Percentiles rank a stretch among this genome's conserved stretches.
phyloP scores from a whole-genome alignment of 1,284 basidiomycete species.

The Phylloboletellus chloephorus region DNA sequence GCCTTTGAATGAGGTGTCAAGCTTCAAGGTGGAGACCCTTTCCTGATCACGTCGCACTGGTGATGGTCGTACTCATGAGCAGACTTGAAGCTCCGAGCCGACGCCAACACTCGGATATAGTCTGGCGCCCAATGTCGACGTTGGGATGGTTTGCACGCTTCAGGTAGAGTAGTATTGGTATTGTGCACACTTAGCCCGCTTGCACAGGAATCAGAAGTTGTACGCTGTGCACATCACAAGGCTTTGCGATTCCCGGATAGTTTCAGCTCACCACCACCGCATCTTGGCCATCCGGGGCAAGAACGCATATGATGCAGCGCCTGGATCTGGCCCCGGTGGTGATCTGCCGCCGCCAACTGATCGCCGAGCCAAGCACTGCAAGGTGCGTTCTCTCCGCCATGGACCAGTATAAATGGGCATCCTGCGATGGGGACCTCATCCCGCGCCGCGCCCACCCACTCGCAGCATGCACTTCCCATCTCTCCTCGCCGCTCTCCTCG shows the following conservation, averaged over 20 bases:
- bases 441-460: neutral
- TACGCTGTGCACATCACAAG: too few species aligned
- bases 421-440: neutral
- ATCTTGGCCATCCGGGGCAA: too few species aligned
- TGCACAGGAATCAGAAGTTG: too few species aligned
- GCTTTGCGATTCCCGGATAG: too few species aligned
- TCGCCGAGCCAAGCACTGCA: neutral
- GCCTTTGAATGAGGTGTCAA: conserved; percentile 10
- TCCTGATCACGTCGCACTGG: too few species aligned
- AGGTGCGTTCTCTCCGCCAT: neutral
- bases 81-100: neutral
- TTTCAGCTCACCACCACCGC: too few species aligned
- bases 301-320: neutral
- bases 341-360: neutral
- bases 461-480: conserved; percentile 24
- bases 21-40: too few species aligned
- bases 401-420: conserved; percentile 15
- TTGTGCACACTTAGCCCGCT: too few species aligned
- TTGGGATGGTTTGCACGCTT: too few species aligned
- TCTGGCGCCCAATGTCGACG: too few species aligned
- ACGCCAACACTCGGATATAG: too few species aligned
- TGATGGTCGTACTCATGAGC: neutral
- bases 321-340: neutral
- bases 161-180: too few species aligned
- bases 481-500: conserved; percentile 12